phyloP scores from a whole-genome alignment of 805 yeast species.

The Lachancea meyersii region DNA sequence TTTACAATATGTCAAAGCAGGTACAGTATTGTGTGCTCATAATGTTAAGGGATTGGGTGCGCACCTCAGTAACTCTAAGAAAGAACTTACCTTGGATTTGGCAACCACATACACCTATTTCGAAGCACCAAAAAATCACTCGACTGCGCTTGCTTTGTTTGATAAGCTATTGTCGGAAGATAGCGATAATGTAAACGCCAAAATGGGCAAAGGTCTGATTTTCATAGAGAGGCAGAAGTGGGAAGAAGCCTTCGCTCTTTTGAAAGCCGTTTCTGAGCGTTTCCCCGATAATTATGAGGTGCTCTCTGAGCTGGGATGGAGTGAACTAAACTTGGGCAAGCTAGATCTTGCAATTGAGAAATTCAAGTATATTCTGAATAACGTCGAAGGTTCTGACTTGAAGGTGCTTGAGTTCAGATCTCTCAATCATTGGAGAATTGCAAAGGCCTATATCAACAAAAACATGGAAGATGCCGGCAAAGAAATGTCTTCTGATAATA shows the following conservation, averaged over 20 bases:
- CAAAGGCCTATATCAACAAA: slow-evolving; percentile 48
- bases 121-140: slow-evolving; percentile 86
- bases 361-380: slow-evolving; percentile 23
- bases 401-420: slow-evolving; percentile 54
- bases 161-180: slow-evolving; percentile 48
- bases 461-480: slow-evolving; percentile 21
- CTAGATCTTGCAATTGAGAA: slow-evolving; percentile 40
- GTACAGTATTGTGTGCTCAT: slow-evolving; percentile 50
- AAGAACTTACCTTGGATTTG: slow-evolving; percentile 54
- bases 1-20: slow-evolving; percentile 51
- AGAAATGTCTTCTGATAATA: slow-evolving; percentile 19
- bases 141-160: slow-evolving; percentile 66
- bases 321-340: slow-evolving; percentile 51
- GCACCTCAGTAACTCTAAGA: slow-evolving; percentile 45
- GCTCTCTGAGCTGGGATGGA: slow-evolving; percentile 70
- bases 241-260: slow-evolving; percentile 46
- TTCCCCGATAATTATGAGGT: slow-evolving; percentile 55
- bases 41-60: slow-evolving; percentile 43
- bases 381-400: slow-evolving; percentile 46
- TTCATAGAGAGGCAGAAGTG: slow-evolving; percentile 58
- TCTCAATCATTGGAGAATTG: slow-evolving; percentile 62
- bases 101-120: slow-evolving; percentile 76
- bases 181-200: slow-evolving; percentile 50
- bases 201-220: slow-evolving; percentile 78
- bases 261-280: slow-evolving; percentile 44